Percentiles rank a stretch among this genome's conserved stretches.
Conservation (phyloP, 1,284 basidiomycete genomes). For the Naganishia liquefaciens region DNA sequence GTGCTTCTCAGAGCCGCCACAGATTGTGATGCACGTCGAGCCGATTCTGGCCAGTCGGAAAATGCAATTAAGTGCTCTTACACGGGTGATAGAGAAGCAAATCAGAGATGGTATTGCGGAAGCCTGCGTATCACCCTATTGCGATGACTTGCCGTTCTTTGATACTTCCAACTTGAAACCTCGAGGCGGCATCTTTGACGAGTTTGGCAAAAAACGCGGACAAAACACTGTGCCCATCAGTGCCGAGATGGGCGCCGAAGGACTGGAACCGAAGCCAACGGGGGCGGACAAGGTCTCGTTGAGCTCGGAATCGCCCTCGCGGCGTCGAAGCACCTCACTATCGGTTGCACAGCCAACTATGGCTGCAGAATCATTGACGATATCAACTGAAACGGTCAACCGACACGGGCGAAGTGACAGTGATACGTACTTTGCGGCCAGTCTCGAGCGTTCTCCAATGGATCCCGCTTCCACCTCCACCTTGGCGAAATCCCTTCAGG, state of each 20-base stretch:
- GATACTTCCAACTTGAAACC: constrained; percentile 67
- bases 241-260: constrained; percentile 30
- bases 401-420: constrained; percentile 14
- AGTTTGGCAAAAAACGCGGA: constrained; percentile 59
- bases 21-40: constrained; percentile 84
- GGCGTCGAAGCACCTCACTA: constrained; percentile 11
- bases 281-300: not conserved
- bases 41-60: constrained; percentile 82
- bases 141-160: constrained; percentile 97
- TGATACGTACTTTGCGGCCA: constrained; percentile 5
- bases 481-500: constrained; percentile 32
- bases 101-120: constrained; percentile 80
- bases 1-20: constrained; percentile 89
- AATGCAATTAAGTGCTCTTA: constrained; percentile 65
- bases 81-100: constrained; percentile 83
- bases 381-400: not conserved
- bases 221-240: constrained; percentile 24
- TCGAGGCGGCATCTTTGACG: constrained; percentile 88
- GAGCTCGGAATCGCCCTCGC: not conserved
- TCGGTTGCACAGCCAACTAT: constrained; percentile 27
- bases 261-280: constrained; percentile 28
- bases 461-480: constrained; percentile 12
- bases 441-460: not conserved
- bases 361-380: constrained; percentile 26
- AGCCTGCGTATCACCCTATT: constrained; percentile 81